Percentiles rank a stretch among this genome's conserved stretches.
phyloP scores from a whole-genome alignment of 331 rosid species.

The Saraca asoca region DNA sequence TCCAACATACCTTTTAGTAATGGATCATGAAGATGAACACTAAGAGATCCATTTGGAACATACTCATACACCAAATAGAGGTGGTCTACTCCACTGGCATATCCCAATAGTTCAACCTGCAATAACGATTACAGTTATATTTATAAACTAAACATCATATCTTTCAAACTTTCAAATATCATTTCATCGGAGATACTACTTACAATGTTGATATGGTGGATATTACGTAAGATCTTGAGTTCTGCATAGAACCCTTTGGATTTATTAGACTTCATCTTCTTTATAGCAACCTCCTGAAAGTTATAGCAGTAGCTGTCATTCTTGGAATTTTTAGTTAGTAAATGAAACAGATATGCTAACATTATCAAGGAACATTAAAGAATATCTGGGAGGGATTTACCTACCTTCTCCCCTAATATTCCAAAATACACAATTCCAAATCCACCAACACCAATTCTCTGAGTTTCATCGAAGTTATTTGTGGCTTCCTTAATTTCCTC shows the following conservation, averaged over 20 bases:
- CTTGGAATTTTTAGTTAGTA: conserved; percentile 11
- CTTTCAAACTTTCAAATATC: conserved; percentile 17
- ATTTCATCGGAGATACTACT: conserved; percentile 22
- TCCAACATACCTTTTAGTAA: conserved; percentile 58
- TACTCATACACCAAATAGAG: conserved; percentile 80
- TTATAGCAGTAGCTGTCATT: conserved; percentile 32
- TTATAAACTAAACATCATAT: not conserved
- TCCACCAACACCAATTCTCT: conserved; percentile 81
- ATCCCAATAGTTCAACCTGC: conserved; percentile 83
- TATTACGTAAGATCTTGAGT: conserved; percentile 69
- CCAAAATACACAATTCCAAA: conserved; percentile 74
- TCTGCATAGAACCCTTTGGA: conserved; percentile 88
- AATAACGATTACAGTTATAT: conserved; percentile 32
- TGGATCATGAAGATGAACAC: conserved; percentile 79
- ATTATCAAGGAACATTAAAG: not conserved
- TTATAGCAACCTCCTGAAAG: conserved; percentile 82
- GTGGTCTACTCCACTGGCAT: conserved; percentile 84
- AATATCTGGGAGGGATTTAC: not conserved
- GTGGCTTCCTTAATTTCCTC: conserved; percentile 77
- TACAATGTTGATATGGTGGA: conserved; percentile 90
- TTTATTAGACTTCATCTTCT: conserved; percentile 78
- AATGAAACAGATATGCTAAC: conserved; percentile 1
- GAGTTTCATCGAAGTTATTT: conserved; percentile 52
- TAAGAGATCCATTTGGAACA: conserved; percentile 74
- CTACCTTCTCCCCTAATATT: conserved; percentile 62